Percentiles rank a stretch among this genome's conserved stretches.
phyloP scores from a whole-genome alignment of 2,329 filamentous ascomycete genomes.

The Alternaria ventricosa region DNA sequence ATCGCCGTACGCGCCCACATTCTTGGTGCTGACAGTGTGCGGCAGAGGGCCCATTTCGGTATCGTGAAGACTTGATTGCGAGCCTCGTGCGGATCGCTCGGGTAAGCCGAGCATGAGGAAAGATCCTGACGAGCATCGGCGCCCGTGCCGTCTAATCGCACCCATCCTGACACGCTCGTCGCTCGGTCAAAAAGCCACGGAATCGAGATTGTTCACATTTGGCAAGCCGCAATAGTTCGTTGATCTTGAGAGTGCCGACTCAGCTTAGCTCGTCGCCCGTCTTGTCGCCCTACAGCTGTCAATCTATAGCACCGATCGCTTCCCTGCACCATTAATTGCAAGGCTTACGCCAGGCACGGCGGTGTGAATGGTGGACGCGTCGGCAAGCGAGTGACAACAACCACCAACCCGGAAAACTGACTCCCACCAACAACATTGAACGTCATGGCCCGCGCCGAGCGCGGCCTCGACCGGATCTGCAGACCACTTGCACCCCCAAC shows the following conservation, averaged over 20 bases:
- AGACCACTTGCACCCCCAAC: background rate
- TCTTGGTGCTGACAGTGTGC: conserved; percentile 16
- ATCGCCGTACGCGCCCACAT: conserved; percentile 13
- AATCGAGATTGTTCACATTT: conserved; percentile 8
- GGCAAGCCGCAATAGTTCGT: conserved; percentile 20
- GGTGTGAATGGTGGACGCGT: conserved; percentile 23
- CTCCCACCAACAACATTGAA: conserved; percentile 14
- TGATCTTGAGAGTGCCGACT: conserved; percentile 13
- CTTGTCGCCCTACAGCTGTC: conserved; percentile 44
- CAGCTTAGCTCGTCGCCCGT: conserved; percentile 21
- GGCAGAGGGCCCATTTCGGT: conserved; percentile 24
- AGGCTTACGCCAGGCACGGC: conserved; percentile 35
- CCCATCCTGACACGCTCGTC: conserved; percentile 32
- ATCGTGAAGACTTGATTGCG: conserved; percentile 32
- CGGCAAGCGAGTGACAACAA: conserved; percentile 28
- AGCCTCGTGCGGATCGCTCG: conserved; percentile 42
- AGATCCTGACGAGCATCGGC: conserved; percentile 35
- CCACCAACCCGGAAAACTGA: conserved; percentile 27
- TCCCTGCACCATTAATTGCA: conserved; percentile 30
- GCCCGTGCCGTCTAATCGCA: conserved; percentile 37
- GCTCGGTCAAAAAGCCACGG: conserved; percentile 21
- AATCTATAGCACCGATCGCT: conserved; percentile 28
- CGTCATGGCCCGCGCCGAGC: background rate
- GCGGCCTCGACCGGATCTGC: conserved; percentile 13
- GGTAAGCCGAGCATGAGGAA: conserved; percentile 36